Conservation (phyloP, 2,329 filamentous ascomycete species). For the Calonectria pteridis region DNA sequence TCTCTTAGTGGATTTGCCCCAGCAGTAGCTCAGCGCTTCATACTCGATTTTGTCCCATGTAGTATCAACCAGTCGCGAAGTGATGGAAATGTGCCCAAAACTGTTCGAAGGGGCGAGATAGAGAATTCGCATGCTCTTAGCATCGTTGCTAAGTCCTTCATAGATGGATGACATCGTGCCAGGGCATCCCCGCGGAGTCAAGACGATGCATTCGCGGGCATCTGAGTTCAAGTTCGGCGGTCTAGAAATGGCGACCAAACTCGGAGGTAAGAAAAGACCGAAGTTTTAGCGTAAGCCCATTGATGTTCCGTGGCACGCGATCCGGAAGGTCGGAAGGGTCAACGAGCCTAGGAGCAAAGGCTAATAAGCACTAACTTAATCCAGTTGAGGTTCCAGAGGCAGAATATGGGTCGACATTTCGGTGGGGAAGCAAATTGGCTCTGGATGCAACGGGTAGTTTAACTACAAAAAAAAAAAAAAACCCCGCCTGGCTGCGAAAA, state of each 20-base stretch:
- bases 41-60: slow-evolving; percentile 24
- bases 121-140: slow-evolving; percentile 22
- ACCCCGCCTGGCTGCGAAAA: background rate
- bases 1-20: slow-evolving; percentile 26
- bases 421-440: background rate
- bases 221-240: background rate
- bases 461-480: too few relatives aligned
- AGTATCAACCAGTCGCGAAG: slow-evolving; percentile 14
- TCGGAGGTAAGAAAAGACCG: background rate
- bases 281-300: background rate
- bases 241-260: background rate
- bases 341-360: background rate
- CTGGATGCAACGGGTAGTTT: background rate
- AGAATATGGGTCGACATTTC: background rate
- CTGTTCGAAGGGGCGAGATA: slow-evolving; percentile 15
- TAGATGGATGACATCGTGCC: slow-evolving; percentile 15
- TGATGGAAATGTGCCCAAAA: slow-evolving; percentile 10
- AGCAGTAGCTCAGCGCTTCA: slow-evolving; percentile 42
- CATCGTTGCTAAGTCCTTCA: background rate
- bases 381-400: too few relatives aligned
- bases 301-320: background rate
- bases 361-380: background rate
- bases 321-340: background rate
- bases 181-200: background rate
- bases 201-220: background rate